Evolutionary conservation across 805 yeast genomes (phyloP).

Genomic region (Sugiyamaella chiloensis): DNA sequence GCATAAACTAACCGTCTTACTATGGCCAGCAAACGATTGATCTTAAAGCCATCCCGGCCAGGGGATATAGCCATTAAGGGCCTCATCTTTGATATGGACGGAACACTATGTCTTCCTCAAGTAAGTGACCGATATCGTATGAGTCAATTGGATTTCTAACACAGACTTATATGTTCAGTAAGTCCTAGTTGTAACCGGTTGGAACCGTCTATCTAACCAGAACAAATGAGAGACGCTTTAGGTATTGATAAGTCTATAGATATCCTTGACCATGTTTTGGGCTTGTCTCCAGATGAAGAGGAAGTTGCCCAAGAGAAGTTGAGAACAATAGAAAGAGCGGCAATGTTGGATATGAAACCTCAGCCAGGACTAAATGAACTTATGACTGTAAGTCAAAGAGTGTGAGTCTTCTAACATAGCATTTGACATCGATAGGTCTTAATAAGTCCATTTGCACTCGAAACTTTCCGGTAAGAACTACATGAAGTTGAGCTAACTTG

Average conservation of each 20-base stretch:
- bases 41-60: constrained; percentile 18
- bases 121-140: constrained; percentile 26
- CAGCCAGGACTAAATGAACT: constrained; percentile 47
- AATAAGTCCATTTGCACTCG: constrained; percentile 62
- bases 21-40: no score
- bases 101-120: constrained; percentile 68
- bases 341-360: constrained; percentile 55
- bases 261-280: constrained; percentile 49
- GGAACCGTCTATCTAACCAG: constrained; percentile 24
- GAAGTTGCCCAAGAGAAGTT: constrained; percentile 46
- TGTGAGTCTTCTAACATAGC: constrained; percentile 17
- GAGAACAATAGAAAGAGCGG: constrained; percentile 53
- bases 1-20: no score
- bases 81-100: constrained; percentile 75
- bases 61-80: constrained; percentile 44
- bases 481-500: neutral
- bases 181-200: no score
- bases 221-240: constrained; percentile 58
- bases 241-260: constrained; percentile 48
- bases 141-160: neutral
- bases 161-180: constrained; percentile 24
- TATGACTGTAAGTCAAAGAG: constrained; percentile 31
- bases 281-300: constrained; percentile 40
- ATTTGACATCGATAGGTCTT: constrained; percentile 31
- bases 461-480: constrained; percentile 39